Evolutionary conservation across 179 eudicot species (phyloP), one percentile per base, ranked within the genome.

Genomic region (Beta lomatogona): DNA sequence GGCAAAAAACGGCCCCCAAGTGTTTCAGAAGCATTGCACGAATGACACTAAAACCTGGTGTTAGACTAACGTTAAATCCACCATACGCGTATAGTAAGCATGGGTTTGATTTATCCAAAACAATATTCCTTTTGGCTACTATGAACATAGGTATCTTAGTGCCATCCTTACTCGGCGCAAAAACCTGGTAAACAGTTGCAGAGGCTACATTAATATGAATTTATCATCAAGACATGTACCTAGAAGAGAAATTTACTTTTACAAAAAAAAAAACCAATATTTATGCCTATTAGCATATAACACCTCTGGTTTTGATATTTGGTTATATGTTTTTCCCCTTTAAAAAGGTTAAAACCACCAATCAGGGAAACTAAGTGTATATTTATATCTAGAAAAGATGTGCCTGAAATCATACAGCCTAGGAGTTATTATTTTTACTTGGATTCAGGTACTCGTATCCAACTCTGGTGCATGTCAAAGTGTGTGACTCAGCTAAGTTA

Each of bases 81-180:
- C 99, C 99, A 81, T 95, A 95, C 14, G 88, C 98, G 55, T 85
- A 92, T 28, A 95, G 79, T 68, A 95, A 80, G 81, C 97, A 95
- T 41, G 98, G 98, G 76, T 94, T 92, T 28, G 97, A 94, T 63
- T 91, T 89, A 74, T 94, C 93, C 67, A 94, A 79, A 77, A 72
- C 77, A 57, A 92, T 78, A 79, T 87, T 87, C 82, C 90, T 96
- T 81, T 77, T 89, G 3, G 94, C 82, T 69, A 94, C 97, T 75
- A 96, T 86, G 84, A 94, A 96, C 89, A 91, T 85, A 15, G 99
- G 99, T 64, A 92, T 86, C 81, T 83, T 82, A 78, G 93, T 88
- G 53, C 98, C 99, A 69, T 96, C 98, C 77, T 95, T 96, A 76
- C 98, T 92, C 5, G 92, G 83, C 45, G 85, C 93, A 83, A 96